Conservation (phyloP, 2,329 filamentous ascomycete genomes). For the Monosporascus sp. region DNA sequence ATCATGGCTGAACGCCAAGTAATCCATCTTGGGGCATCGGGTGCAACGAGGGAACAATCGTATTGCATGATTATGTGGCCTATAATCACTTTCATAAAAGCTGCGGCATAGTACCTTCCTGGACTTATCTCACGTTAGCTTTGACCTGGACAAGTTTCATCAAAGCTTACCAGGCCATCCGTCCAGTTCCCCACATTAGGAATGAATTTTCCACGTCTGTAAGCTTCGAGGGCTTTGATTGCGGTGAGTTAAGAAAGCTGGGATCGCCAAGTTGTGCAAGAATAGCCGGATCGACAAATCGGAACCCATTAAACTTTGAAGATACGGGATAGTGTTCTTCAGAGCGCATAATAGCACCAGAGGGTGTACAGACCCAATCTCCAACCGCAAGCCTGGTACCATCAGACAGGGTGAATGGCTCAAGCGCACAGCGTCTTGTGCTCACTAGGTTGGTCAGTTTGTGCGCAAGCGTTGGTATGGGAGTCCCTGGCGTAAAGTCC, state of each 20-base stretch:
- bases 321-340: background rate
- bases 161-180: conserved; percentile 9
- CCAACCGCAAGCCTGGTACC: too few species aligned
- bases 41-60: conserved; percentile 5
- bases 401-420: too few species aligned
- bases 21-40: background rate
- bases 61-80: conserved; percentile 10
- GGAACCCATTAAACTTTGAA: background rate
- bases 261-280: background rate
- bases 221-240: conserved; percentile 7
- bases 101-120: conserved; percentile 7
- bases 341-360: background rate
- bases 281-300: background rate
- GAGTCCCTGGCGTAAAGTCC: too few species aligned
- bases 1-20: conserved; percentile 12
- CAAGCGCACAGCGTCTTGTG: too few species aligned
- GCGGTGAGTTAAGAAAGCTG: conserved; percentile 1
- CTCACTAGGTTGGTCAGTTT: too few species aligned
- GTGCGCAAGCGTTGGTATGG: too few species aligned
- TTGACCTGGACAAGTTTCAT: background rate
- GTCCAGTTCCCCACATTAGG: conserved; percentile 10
- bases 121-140: conserved; percentile 2
- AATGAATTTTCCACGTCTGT: background rate
- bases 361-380: background rate
- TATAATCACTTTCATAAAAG: conserved; percentile 12